Evolutionary conservation across 179 eudicot genomes (phyloP), one percentile per base, ranked within the genome.

Genomic region (Spergularia azorica): DNA sequence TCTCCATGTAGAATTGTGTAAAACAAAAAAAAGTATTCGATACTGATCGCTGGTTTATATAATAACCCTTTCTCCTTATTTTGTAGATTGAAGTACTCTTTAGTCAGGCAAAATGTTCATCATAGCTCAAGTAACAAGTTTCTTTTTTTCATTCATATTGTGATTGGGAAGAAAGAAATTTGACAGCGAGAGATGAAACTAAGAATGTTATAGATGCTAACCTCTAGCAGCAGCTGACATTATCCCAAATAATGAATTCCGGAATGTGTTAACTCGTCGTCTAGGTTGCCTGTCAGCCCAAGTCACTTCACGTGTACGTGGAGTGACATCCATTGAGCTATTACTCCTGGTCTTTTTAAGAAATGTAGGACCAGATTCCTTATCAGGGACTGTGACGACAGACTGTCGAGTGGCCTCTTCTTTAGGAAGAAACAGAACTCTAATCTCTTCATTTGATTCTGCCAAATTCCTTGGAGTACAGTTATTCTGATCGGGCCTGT

Each of bases 201-300:
- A 64, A 51, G 12, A 17, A 64, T 62, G 65, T 0, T 50, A 68
- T 7, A 52, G 39, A 70, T 48, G 76, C 70, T 79, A 71, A 72
- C 89, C 83, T 83, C 79, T 80, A 14, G 82, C 48, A 52, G 89
- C 92, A 63, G 92, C 89, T 9, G 91, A 79, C 77, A 89, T 81
- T 70, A 91, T 55, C 60, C 96, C 94, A 57, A 90, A 89, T 9
- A 91, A 71, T 1, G 97, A 93, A 36, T 91, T 93, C 16, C 79
- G 80, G 76, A 81, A 93, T 5, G 77, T 36, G 67, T 84, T 84
- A 36, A 63, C 78, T 79, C 83, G 77, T 13, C 86, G 75, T 67
- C 90, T 81, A 43, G 63, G 76, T 11, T 50, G 82, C 60, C 58
- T 76, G 39, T 68, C 81, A 14, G 81, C 64, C 81, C 80, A 83